phyloP scores from a whole-genome alignment of 345 rosid species.

The Corchorus olitorius region DNA sequence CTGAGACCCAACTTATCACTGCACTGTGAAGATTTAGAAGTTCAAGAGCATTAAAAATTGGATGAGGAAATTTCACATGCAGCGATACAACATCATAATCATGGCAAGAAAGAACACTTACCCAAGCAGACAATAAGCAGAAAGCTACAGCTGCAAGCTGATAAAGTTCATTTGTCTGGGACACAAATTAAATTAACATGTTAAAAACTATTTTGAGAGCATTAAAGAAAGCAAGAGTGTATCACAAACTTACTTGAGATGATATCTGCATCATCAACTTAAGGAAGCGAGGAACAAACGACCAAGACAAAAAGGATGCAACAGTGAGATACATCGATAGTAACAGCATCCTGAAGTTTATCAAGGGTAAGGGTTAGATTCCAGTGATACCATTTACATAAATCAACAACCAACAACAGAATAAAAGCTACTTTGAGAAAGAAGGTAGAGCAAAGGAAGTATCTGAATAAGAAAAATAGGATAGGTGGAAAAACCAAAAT shows the following conservation, averaged over 20 bases:
- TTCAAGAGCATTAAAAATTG: constrained; percentile 15
- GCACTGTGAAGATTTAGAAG: constrained; percentile 75
- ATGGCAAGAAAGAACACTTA: constrained; percentile 35
- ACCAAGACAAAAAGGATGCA: constrained; percentile 87
- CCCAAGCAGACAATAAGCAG: constrained; percentile 99
- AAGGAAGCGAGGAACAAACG: constrained; percentile 93
- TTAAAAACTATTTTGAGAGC: background rate
- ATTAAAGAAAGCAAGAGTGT: background rate
- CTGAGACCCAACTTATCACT: constrained; percentile 99
- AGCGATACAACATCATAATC: background rate
- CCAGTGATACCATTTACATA: constrained; percentile 5
- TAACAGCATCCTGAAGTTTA: constrained; percentile 66
- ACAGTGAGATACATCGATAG: constrained; percentile 72
- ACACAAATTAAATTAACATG: constrained; percentile 25
- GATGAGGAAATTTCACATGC: background rate
- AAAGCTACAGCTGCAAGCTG: constrained; percentile 99
- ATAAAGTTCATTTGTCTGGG: constrained; percentile 96
- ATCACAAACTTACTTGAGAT: constrained; percentile 78
- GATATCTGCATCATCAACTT: constrained; percentile 95
- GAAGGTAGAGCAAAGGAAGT: background rate
- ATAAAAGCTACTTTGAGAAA: constrained; percentile 9
- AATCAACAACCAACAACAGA: constrained; percentile 6
- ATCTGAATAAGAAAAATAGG: background rate
- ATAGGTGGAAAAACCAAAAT: constrained; percentile 11
- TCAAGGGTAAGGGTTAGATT: constrained; percentile 10